Evolutionary conservation across 2,329 filamentous ascomycete genomes (phyloP), one percentile per base, ranked within the genome.

Genomic region (Lachnellula subtilissima): DNA sequence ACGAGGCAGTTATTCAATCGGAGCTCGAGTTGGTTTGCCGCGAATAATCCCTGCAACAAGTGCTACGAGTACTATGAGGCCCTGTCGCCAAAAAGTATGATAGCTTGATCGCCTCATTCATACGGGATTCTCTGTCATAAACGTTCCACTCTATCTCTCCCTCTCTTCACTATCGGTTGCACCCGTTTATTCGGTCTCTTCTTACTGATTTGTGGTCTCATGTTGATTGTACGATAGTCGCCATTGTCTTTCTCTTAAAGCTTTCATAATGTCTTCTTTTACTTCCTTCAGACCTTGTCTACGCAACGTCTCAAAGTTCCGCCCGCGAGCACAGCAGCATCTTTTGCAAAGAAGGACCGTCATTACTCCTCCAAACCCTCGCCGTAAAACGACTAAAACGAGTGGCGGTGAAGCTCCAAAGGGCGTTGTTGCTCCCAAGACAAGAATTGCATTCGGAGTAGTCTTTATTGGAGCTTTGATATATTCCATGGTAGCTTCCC

Each of bases 401-500:
- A 35, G 54, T 5, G 50, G 57, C 53, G 35, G 48, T 36, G 50
- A 55, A 37, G 35, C 54, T 40, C 56, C 52, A 22, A 55, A 35
- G 11, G 57, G 59, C 17, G 74, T 78, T 40, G 73, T 71, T 67
- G 67, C 72, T 50, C 76, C 77, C 9, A 78, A 77, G 61, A 69
- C 77, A 40, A 74, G 76, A 54, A 70, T 80, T 22, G 72, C 74
- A 7, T 61, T 80, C 59, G 78, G 78, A 12, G 65, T 78, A 49
- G 73, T 78, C 12, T 76, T 80, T 61, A 73, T 78, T 60, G 71
- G 73, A 51, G 71, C 73, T 52, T 63, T 80, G 35, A 72, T 80
- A 37, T 80, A 79, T 65, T 78, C 75, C 47, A 80, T 79, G 76
- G 76, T 78, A 73, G 47, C 42, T 53, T 40, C 9, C 17, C 15